These are phyloP conservation scores for Trypanosoma platydactyli DNA, from an alignment of 208 protist species.

Conservation along the genomic window DNA sequence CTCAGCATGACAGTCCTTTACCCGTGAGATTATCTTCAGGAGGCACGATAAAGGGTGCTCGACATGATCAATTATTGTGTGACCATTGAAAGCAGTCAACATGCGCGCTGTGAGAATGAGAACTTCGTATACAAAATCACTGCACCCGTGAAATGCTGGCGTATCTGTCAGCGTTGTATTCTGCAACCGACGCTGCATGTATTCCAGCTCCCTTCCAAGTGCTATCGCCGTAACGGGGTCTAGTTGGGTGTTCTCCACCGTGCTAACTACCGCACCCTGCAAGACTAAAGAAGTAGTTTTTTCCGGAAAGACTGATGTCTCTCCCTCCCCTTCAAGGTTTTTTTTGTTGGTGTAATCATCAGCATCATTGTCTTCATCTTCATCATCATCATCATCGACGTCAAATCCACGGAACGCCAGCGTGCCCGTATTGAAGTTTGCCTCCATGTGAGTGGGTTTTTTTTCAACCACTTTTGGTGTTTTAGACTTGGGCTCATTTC, in stretches of 20 bases:
- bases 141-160: not conserved
- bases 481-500: not conserved
- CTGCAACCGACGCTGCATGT: not conserved
- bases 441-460: conserved; percentile 35
- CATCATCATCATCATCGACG: conserved; percentile 38
- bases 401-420: conserved; percentile 68
- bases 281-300: not conserved
- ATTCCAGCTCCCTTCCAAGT: conserved; percentile 14
- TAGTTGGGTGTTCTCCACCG: not conserved
- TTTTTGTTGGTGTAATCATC: conserved; percentile 5
- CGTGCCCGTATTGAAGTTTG: conserved; percentile 76
- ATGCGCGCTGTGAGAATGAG: conserved; percentile 9
- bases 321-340: not conserved
- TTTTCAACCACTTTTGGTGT: not conserved
- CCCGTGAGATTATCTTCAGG: not conserved
- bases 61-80: not conserved
- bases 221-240: not conserved
- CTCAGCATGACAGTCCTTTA: not conserved
- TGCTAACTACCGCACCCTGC: not conserved
- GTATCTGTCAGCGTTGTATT: not conserved
- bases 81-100: conserved; percentile 7
- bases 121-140: conserved; percentile 3
- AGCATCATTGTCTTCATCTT: conserved; percentile 32
- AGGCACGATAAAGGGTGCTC: conserved; percentile 6
- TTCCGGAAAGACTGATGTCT: not conserved